Evolutionary conservation across 164 flowering plant species (phyloP).

Genomic region (Sedum album): DNA sequence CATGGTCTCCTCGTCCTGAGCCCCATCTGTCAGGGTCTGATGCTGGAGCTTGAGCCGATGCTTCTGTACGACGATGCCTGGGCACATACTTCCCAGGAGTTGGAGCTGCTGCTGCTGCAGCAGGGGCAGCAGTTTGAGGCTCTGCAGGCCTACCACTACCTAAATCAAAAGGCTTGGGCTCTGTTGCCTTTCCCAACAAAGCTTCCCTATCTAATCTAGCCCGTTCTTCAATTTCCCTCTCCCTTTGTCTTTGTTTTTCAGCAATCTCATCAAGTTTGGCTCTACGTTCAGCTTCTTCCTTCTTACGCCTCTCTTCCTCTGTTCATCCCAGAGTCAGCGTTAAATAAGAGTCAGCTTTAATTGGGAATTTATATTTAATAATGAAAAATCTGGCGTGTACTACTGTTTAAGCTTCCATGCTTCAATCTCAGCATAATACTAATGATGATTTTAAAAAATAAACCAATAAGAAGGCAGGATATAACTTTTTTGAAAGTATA

Average conservation of each 20-base stretch:
- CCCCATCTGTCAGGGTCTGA: conserved; percentile 35
- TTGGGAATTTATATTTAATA: too few relatives aligned
- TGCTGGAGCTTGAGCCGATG: conserved; percentile 25
- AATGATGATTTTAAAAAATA: too few relatives aligned
- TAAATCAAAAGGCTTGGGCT: conserved; percentile 25
- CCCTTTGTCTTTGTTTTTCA: conserved; percentile 77
- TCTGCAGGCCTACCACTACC: conserved; percentile 22
- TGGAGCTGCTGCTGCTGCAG: conserved; percentile 32
- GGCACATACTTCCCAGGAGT: conserved; percentile 58
- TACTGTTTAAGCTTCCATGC: too few relatives aligned
- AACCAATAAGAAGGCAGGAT: too few relatives aligned
- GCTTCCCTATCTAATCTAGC: conserved; percentile 46
- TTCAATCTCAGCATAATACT: too few relatives aligned
- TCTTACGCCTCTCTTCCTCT: too few relatives aligned
- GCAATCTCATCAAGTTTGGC: too few relatives aligned
- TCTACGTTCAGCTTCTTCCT: too few relatives aligned
- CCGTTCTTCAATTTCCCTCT: conserved; percentile 66
- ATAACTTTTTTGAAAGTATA: too few relatives aligned
- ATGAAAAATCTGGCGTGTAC: too few relatives aligned
- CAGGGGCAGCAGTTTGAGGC: conserved; percentile 18
- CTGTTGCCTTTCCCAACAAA: conserved; percentile 33
- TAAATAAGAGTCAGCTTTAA: too few relatives aligned
- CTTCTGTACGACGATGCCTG: conserved; percentile 21
- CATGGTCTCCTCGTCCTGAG: background rate
- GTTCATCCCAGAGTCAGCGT: too few relatives aligned